Evolutionary conservation across 2,329 filamentous ascomycete species (phyloP), one percentile per base, ranked within the genome.

Genomic region (Botrytis fragariae): DNA sequence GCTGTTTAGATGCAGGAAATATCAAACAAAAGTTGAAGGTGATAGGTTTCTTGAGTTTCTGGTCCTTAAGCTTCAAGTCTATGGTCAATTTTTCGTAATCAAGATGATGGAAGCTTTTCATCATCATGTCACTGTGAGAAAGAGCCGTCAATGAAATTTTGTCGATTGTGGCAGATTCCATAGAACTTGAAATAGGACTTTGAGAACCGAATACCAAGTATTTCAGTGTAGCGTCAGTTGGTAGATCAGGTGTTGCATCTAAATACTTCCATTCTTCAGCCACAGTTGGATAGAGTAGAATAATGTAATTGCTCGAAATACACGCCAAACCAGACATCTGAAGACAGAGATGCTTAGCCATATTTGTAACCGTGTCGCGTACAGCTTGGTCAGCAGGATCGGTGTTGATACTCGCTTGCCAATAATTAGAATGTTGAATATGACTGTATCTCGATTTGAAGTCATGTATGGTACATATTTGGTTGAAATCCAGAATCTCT

Each of bases 21-120:
- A 85, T 80, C 1, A 90, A 78, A 74, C 85, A 89, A 75, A 88
- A 85, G 37, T 79, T 79, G 65, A 62, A 62, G 60, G 12, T 29
- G 14, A 81, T 72, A 8, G 57, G 62, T 75, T 74, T 60, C 69
- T 72, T 61, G 39, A 29, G 14, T 63, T 45, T 62, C 32, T 70
- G 59, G 4, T 35, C 45, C 71, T 72, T 60, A 32, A n/a, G 14
- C 60, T 45, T 62, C 42, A 63, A 29, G 6, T 37, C 45, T 29
- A 74, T 76, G 22, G 77, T 72, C 42, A 80, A 59, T 16, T 69
- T 67, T 32, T 75, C 73, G 60, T 77, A 74, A 32, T 75, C 71
- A 3, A 81, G 73, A n/a, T 71, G 72, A 54, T 79, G 76, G 22
- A 80, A 72, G 22, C 44, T 59, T 67, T 42, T 54, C 68, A 70